Base-by-base conservation (phyloP, 2,329 filamentous ascomycete species). In the Chrysosporium keratinophilum region DNA sequence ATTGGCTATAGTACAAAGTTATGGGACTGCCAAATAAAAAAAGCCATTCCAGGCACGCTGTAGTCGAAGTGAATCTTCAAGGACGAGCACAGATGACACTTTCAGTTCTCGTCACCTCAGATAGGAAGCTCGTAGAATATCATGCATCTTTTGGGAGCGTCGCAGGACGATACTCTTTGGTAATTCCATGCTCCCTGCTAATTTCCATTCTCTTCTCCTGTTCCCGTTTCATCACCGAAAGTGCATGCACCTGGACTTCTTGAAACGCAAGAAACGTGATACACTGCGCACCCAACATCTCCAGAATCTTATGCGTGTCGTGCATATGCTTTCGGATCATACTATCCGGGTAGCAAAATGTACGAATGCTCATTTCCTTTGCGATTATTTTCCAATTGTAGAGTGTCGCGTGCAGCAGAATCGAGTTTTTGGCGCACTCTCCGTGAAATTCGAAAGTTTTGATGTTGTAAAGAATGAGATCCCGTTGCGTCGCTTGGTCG, bases 301-400 rank as follows among this genome's bases (percentile, higher is more conserved):
- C 73, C 11, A 78, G 63, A 44, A 78, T 69, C 55, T 72, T 69
- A 39, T 72, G 70, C 31, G 72, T 69, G 50, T 78, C 76, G 48
- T 73, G 69, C 51, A 78, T 62, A 44, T 77, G 69, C 59, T 76
- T 77, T 52, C 72, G 65, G 50, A 79, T 69, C 12, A 71, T 69
- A 46, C 69, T 72, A 58, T 79, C 76, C 1, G 74, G 70, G 20
- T 69, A 64, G 60, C 75, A 78, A 59, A 77, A 77, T 1, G 74
- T 78, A 28, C 75, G 72, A 33, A 76, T 64, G 41, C 67, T 67
- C 71, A 78, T 74, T 50, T 74, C 69, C 39, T 67, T 72, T 39
- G 70, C 68, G 15, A 77, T 65, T 2, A 65, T 64, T 55, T 72
- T 75, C 76, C 76, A 79, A 54, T 69, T 72, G 35, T 72, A 67